Base-by-base conservation (phyloP, 176 grass and related monocot genomes). In the Secale cereale region DNA sequence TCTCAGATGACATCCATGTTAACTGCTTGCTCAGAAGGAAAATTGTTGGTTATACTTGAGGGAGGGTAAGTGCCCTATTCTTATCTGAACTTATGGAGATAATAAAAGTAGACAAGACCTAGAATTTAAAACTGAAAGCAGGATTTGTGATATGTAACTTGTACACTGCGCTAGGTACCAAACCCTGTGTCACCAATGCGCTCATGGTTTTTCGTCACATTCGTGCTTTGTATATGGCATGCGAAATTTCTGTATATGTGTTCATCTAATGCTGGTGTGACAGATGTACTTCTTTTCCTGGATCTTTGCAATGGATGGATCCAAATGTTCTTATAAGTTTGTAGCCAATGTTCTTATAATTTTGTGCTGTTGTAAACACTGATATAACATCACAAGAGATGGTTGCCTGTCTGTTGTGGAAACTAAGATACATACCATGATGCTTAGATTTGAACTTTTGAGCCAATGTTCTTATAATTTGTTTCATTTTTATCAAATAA, bases 11-110 rank as follows among this genome's bases (percentile, higher is more conserved):
- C 93, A 39, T 74, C 89, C 74, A 90, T 98, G 91, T 80, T 98
- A 84, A 86, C 85, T 91, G 36, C 52, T 87, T 84, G 86, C 35
- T 89, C 93, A 75, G 36, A 87, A 50, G 93, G 96, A 77, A 98
- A 83, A 82, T 87, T 98, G 81, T 87, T 98, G 91, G 86, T 98
- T 82, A 90, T 98, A 86, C 93, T 98, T 77, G 96, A 98, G 88
- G 96, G 93, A 94, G 96, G 96, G 96, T 98, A 78, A 0, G 89
- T 82, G 76, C 39, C 35, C 85, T 32, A 26, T 35, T 85, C 36
- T 70, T 60, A 60, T 29, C 29, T 84, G 74, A 57, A 67, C 26
- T 56, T 74, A 29, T 10, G 8, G 63, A 67, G 54, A 78, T 78
- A 46, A 79, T 3, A 43, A 57, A 71, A 9, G 32, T 65, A 27